Evolutionary conservation across 441 rosid species (phyloP).

Genomic region (Gossypium davidsonii): DNA sequence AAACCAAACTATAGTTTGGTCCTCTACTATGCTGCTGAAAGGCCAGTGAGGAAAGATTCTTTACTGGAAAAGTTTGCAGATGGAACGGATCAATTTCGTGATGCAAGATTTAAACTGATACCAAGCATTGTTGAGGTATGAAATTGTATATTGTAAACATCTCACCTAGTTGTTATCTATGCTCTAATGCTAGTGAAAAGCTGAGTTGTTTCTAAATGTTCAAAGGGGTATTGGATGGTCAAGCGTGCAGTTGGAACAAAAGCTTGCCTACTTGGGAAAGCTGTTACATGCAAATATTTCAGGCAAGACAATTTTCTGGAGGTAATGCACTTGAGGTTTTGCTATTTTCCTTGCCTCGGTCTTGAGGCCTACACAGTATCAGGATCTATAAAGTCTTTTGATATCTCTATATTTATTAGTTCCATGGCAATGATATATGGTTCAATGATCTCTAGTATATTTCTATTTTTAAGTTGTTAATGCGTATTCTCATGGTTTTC

Average conservation of each 20-base stretch:
- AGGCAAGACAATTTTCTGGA: constrained; percentile 91
- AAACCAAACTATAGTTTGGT: constrained; percentile 76
- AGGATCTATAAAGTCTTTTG: background rate
- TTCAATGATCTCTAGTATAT: background rate
- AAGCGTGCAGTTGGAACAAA: constrained; percentile 80
- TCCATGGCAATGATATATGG: background rate
- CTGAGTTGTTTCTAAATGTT: constrained; percentile 9
- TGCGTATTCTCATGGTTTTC: constrained; percentile 3
- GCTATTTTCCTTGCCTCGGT: background rate
- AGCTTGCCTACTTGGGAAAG: constrained; percentile 63
- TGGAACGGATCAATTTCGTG: constrained; percentile 59
- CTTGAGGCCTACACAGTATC: background rate
- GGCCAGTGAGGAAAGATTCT: constrained; percentile 54
- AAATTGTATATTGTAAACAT: constrained; percentile 6
- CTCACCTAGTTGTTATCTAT: background rate
- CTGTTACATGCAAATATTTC: constrained; percentile 88
- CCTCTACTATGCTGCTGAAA: constrained; percentile 55
- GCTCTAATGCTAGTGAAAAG: background rate
- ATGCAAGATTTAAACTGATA: constrained; percentile 65
- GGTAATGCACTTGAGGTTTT: constrained; percentile 31
- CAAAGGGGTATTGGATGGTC: constrained; percentile 85
- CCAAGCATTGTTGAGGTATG: constrained; percentile 57
- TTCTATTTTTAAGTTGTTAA: background rate
- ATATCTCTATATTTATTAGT: background rate
- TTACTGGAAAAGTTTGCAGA: constrained; percentile 59